These are phyloP conservation scores for Capsicum pubescens DNA, from an alignment of 257 asterid genomes.

Conservation along the genomic window DNA sequence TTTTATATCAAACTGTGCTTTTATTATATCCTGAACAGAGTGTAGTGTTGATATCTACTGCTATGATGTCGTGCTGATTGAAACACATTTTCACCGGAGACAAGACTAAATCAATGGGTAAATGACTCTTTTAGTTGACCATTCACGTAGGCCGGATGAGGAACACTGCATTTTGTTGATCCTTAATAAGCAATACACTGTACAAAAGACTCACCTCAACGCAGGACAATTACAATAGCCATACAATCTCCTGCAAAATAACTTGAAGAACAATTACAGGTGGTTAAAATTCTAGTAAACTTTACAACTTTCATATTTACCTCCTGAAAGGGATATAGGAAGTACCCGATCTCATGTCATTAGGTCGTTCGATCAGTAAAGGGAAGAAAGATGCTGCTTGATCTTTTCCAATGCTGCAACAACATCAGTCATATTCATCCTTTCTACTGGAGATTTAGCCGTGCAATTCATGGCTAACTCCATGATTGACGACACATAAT, in stretches of 20 bases:
- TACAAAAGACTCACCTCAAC: background rate
- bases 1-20: background rate
- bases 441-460: background rate
- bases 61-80: conserved; percentile 41
- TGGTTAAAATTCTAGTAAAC: background rate
- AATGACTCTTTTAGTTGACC: background rate
- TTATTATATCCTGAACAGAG: conserved; percentile 21
- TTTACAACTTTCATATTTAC: background rate
- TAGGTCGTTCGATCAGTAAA: background rate
- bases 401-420: conserved; percentile 27
- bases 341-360: conserved; percentile 1
- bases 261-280: background rate
- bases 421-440: conserved; percentile 33
- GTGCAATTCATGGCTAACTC: conserved; percentile 32
- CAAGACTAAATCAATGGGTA: background rate
- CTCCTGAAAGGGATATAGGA: background rate
- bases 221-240: background rate
- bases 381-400: conserved; percentile 23
- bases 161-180: background rate
- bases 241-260: background rate
- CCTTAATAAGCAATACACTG: background rate
- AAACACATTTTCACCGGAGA: conserved; percentile 8
- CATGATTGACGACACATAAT: conserved; percentile 20
- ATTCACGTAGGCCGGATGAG: background rate
- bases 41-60: conserved; percentile 32